phyloP scores from a whole-genome alignment of 164 flowering plant genomes.

The Platanus orientalis region DNA sequence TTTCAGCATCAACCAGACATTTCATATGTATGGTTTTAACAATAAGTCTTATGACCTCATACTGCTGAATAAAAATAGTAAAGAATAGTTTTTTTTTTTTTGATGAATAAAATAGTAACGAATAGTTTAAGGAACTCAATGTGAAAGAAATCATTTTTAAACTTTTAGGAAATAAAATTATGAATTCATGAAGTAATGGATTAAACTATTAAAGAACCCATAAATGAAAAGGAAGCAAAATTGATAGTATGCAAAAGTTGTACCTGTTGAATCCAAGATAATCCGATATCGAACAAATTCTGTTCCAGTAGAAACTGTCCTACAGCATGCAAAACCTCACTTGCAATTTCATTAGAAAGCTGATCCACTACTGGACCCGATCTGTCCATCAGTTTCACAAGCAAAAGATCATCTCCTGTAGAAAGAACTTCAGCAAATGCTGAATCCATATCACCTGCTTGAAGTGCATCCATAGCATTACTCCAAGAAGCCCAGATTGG shows the following conservation, averaged over 20 bases:
- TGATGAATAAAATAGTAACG: no score
- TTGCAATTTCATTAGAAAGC: slow-evolving; percentile 70
- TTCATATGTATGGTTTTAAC: no score
- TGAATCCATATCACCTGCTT: slow-evolving; percentile 72
- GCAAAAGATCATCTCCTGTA: slow-evolving; percentile 78
- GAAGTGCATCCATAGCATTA: slow-evolving; percentile 89
- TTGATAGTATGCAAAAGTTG: background rate
- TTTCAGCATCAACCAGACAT: no score
- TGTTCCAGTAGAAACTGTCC: slow-evolving; percentile 71
- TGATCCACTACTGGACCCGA: slow-evolving; percentile 87
- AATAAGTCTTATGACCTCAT: no score
- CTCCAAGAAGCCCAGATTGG: slow-evolving; percentile 80
- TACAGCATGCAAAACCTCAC: slow-evolving; percentile 61
- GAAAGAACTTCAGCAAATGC: slow-evolving; percentile 85
- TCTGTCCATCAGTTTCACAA: slow-evolving; percentile 86
- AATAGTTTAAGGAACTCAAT: no score
- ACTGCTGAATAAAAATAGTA: no score
- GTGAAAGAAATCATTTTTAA: no score
- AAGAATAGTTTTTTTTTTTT: no score
- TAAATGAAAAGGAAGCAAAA: no score
- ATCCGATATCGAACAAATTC: slow-evolving; percentile 62
- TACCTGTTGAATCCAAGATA: slow-evolving; percentile 96
- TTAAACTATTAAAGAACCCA: background rate
- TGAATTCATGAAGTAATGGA: background rate
- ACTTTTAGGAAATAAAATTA: no score